Conservation (phyloP, 208 protist species). For the Angomonas ambiguus region DNA sequence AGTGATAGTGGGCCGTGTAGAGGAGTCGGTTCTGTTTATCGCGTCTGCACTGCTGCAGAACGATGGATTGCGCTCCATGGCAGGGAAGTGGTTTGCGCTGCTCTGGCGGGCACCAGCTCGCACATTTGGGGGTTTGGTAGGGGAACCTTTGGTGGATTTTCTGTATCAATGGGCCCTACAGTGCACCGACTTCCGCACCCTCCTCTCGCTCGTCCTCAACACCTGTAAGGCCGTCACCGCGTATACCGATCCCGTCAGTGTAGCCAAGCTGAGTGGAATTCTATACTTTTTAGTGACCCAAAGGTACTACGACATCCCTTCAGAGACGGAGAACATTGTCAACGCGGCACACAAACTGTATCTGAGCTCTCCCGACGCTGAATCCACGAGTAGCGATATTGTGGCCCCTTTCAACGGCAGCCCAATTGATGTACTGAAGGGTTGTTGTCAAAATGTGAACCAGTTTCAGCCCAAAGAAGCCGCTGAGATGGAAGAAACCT, state of each 20-base stretch:
- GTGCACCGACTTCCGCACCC: neutral
- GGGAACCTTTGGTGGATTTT: neutral
- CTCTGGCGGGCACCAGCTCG: neutral
- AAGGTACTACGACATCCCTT: conserved; percentile 11
- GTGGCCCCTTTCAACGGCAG: neutral
- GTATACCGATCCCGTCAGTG: neutral
- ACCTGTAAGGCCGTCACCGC: neutral
- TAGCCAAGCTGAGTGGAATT: neutral
- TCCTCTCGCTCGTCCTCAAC: neutral
- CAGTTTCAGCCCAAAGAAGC: neutral
- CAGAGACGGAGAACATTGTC: conserved; percentile 16
- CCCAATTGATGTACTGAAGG: neutral
- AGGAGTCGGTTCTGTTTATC: neutral
- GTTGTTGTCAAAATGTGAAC: conserved; percentile 6
- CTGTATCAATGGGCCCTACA: neutral
- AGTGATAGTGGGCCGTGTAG: neutral
- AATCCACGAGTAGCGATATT: neutral
- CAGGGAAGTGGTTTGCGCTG: neutral
- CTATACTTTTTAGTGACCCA: conserved; percentile 1
- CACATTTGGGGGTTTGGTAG: neutral
- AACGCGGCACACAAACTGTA: conserved; percentile 5
- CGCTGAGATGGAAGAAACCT: conserved; percentile 2
- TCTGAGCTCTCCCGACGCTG: neutral
- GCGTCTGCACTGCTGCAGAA: neutral
- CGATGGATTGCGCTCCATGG: neutral